A percentile compares a stretch with the other conserved stretches of the same genome.
Evolutionary conservation across 257 asterid species (phyloP).

Genomic region (Solanum lignicaule): DNA sequence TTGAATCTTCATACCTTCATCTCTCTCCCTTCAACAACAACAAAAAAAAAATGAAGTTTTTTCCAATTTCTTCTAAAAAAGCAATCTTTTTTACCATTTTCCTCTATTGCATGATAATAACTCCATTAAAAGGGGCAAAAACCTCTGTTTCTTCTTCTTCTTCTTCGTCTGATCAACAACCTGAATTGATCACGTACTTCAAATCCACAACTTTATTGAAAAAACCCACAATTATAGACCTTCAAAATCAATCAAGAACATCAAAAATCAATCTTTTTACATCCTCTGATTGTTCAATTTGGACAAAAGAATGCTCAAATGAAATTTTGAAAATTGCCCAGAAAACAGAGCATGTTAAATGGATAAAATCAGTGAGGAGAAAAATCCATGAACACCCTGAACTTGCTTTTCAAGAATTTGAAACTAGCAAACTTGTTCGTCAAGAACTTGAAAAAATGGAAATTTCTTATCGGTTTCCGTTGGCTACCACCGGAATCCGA

Average conservation of each 20-base stretch:
- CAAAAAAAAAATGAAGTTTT: not conserved
- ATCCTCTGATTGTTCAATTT: constrained; percentile 16
- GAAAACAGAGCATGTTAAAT: constrained; percentile 21
- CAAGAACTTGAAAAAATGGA: constrained; percentile 52
- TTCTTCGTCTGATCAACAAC: not conserved
- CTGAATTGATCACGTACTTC: not conserved
- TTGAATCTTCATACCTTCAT: not conserved
- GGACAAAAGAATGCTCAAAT: constrained; percentile 47
- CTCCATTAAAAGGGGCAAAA: not conserved
- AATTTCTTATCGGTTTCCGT: constrained; percentile 46
- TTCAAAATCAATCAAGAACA: not conserved
- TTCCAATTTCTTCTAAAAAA: not conserved
- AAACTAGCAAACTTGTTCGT: constrained; percentile 57
- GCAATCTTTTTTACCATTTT: not conserved
- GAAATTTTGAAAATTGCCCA: constrained; percentile 36
- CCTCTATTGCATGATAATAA: not conserved
- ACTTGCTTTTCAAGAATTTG: constrained; percentile 70
- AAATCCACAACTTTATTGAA: not conserved
- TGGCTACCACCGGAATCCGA: constrained; percentile 71
- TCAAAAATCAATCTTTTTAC: not conserved
- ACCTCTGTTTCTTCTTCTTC: not conserved
- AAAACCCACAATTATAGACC: not conserved
- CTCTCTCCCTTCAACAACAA: not conserved
- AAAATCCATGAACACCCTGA: constrained; percentile 78
- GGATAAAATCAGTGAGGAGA: constrained; percentile 65